A percentile compares a stretch with the other conserved stretches of the same genome.
Evolutionary conservation across 2,329 filamentous ascomycete species (phyloP).

Genomic region (Neofusicoccum kwambonambiense): DNA sequence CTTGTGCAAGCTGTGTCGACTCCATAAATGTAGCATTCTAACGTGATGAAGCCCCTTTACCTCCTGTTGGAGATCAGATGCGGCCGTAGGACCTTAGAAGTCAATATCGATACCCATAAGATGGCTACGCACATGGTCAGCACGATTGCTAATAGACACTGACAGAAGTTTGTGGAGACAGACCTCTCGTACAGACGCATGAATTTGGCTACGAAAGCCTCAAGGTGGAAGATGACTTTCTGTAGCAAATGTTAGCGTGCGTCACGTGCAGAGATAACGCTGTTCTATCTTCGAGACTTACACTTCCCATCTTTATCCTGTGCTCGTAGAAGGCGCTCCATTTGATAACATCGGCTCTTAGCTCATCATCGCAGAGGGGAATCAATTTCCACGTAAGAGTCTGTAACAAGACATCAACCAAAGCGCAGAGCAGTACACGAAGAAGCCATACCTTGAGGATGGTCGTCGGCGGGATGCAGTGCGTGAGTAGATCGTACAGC

Average conservation of each 20-base stretch:
- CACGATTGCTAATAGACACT: background rate
- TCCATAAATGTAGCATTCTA: background rate
- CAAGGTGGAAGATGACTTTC: conserved; percentile 97
- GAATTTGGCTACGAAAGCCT: conserved; percentile 98
- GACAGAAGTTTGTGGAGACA: conserved; percentile 23
- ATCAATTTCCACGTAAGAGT: conserved; percentile 93
- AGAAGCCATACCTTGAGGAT: conserved; percentile 67
- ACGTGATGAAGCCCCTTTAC: background rate
- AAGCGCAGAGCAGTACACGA: background rate
- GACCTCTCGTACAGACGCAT: conserved; percentile 95
- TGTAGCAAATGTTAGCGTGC: conserved; percentile 25
- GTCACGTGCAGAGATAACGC: background rate
- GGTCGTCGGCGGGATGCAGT: conserved; percentile 93
- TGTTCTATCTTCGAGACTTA: conserved; percentile 31
- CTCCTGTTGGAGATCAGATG: too few species aligned
- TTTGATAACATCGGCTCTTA: conserved; percentile 89
- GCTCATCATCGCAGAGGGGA: conserved; percentile 77
- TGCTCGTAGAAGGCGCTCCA: conserved; percentile 99
- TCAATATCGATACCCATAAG: conserved; percentile 17
- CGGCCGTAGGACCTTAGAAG: background rate
- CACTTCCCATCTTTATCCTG: conserved; percentile 78
- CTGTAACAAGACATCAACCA: conserved; percentile 29
- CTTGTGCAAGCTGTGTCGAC: background rate
- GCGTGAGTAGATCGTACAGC: conserved; percentile 94
- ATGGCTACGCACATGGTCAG: background rate